phyloP scores from a whole-genome alignment of 2,329 filamentous ascomycete species.

The Penicillium expansum region DNA sequence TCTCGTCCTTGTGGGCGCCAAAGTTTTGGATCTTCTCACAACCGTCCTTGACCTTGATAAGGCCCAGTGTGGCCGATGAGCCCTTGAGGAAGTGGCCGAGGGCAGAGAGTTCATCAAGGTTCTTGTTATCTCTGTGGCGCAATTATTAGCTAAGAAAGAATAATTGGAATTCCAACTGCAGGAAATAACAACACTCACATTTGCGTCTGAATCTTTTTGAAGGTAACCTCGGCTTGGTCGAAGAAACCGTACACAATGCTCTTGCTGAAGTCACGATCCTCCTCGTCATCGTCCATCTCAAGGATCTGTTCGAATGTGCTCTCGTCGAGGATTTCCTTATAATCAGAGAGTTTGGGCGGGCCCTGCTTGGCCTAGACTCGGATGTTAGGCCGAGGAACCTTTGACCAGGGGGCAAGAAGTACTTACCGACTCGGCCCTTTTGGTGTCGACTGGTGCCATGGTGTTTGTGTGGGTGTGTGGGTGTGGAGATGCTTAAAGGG shows the following conservation, averaged over 20 bases:
- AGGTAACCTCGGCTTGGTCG: slow-evolving; percentile 82
- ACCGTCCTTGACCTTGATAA: slow-evolving; percentile 84
- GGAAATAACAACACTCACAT: slow-evolving; percentile 62
- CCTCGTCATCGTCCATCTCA: slow-evolving; percentile 93
- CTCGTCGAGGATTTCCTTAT: slow-evolving; percentile 74
- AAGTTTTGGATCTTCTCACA: slow-evolving; percentile 97
- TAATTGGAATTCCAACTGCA: background rate
- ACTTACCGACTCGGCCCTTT: slow-evolving; percentile 29
- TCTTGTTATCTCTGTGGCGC: slow-evolving; percentile 56
- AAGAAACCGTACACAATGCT: slow-evolving; percentile 92
- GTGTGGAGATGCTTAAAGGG: background rate
- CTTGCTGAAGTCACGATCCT: slow-evolving; percentile 82
- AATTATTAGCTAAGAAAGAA: background rate
- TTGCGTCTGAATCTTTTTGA: slow-evolving; percentile 74
- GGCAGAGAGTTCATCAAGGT: slow-evolving; percentile 72
- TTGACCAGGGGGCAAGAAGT: background rate
- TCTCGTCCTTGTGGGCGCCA: slow-evolving; percentile 76
- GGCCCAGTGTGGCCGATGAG: slow-evolving; percentile 88
- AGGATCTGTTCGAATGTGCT: slow-evolving; percentile 89
- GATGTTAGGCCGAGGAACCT: background rate
- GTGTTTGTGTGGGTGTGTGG: background rate
- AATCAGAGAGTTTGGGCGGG: slow-evolving; percentile 55
- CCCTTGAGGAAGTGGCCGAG: slow-evolving; percentile 97
- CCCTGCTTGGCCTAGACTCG: slow-evolving; percentile 44
- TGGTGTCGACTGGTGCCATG: slow-evolving; percentile 32